Percentiles rank a stretch among this genome's conserved stretches.
phyloP scores from a whole-genome alignment of 805 yeast genomes.

The Millerago galiae region DNA sequence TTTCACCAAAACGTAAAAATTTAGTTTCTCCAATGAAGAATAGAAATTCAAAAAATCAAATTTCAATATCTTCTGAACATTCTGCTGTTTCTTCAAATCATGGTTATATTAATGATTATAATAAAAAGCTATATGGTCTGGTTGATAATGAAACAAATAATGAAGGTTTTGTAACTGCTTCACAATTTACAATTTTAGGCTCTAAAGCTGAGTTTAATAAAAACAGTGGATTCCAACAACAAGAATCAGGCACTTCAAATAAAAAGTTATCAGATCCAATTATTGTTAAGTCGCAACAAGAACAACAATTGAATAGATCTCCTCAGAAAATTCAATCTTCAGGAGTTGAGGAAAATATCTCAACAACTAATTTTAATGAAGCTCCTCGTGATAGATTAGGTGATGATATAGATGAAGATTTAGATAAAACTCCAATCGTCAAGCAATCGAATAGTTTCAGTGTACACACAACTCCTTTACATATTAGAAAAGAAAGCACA shows the following conservation, averaged over 20 bases:
- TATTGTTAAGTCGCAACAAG: neutral
- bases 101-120: slow-evolving; percentile 6
- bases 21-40: neutral
- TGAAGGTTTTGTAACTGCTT: slow-evolving; percentile 34
- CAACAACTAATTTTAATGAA: neutral
- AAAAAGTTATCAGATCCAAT: neutral
- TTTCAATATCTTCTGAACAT: slow-evolving; percentile 20
- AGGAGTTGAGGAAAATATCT: neutral
- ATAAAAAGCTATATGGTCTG: slow-evolving; percentile 14
- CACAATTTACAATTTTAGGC: slow-evolving; percentile 27
- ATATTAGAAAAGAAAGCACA: slow-evolving; percentile 2
- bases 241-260: neutral
- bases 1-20: neutral
- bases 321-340: neutral
- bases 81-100: slow-evolving; percentile 16
- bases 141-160: slow-evolving; percentile 13
- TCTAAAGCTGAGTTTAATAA: slow-evolving; percentile 1
- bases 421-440: slow-evolving; percentile 4
- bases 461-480: slow-evolving; percentile 5
- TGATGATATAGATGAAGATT: neutral
- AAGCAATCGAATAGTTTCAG: neutral
- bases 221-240: neutral
- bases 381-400: neutral
- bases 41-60: slow-evolving; percentile 9
- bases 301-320: neutral